Conservation (phyloP, 2,329 filamentous ascomycete species). For the Pestalotiopsis sp. region DNA sequence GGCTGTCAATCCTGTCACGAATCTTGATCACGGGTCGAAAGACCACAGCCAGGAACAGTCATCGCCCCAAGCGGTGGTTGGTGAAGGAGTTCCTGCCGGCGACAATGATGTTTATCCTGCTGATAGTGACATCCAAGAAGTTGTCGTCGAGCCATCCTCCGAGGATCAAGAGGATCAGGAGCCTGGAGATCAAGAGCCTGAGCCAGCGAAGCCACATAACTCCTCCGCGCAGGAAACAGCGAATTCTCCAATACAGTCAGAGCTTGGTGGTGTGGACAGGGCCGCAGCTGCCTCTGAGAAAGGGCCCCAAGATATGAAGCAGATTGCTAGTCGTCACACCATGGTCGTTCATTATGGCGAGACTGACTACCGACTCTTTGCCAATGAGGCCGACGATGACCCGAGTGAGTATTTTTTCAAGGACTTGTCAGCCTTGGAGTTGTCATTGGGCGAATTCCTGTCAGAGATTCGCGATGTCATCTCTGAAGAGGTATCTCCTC, state of each 20-base stretch:
- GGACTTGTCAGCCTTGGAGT: conserved; percentile 28
- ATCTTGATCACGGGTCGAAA: not conserved
- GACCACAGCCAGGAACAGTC: not conserved
- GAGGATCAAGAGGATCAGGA: conserved; percentile 17
- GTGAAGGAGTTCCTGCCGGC: conserved; percentile 13
- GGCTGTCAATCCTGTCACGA: conserved; percentile 18
- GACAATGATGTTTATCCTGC: conserved; percentile 7
- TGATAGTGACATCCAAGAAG: conserved; percentile 21
- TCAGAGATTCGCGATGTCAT: conserved; percentile 32
- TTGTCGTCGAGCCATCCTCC: conserved; percentile 20
- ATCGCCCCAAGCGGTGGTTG: not conserved
- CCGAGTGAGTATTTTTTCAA: conserved; percentile 35
- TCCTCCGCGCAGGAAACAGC: not conserved
- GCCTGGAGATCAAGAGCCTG: not conserved
- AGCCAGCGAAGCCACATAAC: not conserved
- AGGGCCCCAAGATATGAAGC: conserved; percentile 20
- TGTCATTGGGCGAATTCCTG: conserved; percentile 28
- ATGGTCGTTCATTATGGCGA: conserved; percentile 33
- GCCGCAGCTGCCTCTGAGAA: not conserved
- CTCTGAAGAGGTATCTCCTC: conserved; percentile 33
- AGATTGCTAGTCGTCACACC: conserved; percentile 27
- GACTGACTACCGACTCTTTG: conserved; percentile 34
- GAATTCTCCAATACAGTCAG: not conserved
- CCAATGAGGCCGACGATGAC: conserved; percentile 33
- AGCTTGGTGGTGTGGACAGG: not conserved